Evolutionary conservation across 176 grass and related monocot species (phyloP).

Genomic region (Phragmites australis): DNA sequence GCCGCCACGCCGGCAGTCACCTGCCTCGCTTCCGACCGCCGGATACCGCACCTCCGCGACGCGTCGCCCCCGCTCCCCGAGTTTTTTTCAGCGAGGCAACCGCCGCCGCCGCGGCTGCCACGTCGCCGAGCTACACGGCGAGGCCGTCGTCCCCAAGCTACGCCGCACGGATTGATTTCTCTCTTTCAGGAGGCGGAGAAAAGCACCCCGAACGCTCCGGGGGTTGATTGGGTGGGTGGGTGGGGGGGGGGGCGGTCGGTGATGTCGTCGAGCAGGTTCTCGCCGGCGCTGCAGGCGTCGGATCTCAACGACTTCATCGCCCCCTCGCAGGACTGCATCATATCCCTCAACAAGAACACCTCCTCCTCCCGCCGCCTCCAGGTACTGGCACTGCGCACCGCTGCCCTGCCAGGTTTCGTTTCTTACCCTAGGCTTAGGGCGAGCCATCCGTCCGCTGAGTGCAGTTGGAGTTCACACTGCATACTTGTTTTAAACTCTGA

Average conservation of each 20-base stretch:
- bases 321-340: constrained; percentile 89
- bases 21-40: not conserved
- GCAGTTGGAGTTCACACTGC: not conserved
- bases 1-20: not conserved
- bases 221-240: not conserved
- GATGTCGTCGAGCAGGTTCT: constrained; percentile 92
- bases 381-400: constrained; percentile 1
- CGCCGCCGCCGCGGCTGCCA: not conserved
- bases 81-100: not conserved
- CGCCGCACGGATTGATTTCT: not conserved
- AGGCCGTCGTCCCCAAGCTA: too few relatives aligned
- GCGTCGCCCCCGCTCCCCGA: not conserved
- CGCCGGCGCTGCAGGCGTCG: constrained; percentile 80
- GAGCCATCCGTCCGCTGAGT: not conserved
- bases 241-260: not conserved
- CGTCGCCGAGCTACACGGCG: not conserved
- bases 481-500: not conserved
- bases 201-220: not conserved
- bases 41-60: not conserved
- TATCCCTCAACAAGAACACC: constrained; percentile 71
- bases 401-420: not conserved
- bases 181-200: not conserved
- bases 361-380: constrained; percentile 52
- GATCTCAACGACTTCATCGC: constrained; percentile 99
- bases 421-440: not conserved